Evolutionary conservation across 2,329 filamentous ascomycete genomes (phyloP).

Genomic region (Fusarium sp.): DNA sequence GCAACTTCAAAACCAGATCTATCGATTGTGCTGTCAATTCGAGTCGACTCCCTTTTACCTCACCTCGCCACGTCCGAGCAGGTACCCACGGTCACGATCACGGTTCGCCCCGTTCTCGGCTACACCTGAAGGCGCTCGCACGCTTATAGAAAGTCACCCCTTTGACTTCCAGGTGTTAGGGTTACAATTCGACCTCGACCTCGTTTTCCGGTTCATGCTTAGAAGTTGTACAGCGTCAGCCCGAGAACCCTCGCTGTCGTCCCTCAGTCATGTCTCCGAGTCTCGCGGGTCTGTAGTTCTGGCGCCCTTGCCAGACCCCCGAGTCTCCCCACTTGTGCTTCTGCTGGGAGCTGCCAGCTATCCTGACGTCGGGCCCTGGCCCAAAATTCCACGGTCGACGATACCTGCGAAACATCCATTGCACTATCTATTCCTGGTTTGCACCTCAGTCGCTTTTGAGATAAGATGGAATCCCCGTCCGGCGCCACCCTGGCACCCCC

Average conservation of each 20-base stretch:
- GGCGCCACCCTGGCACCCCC: constrained; percentile 57
- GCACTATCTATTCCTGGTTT: constrained; percentile 8
- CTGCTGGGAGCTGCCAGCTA: constrained; percentile 26
- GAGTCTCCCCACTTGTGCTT: constrained; percentile 42
- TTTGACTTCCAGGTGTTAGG: constrained; percentile 17
- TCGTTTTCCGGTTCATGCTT: constrained; percentile 3
- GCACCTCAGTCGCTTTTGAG: constrained; percentile 7
- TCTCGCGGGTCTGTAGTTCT: constrained; percentile 56
- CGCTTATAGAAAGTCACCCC: not conserved
- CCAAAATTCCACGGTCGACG: constrained; percentile 18
- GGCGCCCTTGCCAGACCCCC: constrained; percentile 56
- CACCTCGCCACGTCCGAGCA: constrained; percentile 9
- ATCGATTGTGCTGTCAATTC: constrained; percentile 16
- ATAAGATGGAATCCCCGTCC: constrained; percentile 51
- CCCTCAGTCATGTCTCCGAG: constrained; percentile 57
- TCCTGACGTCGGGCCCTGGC: constrained; percentile 21
- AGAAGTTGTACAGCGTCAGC: constrained; percentile 34
- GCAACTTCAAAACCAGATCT: not conserved
- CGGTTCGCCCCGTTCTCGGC: constrained; percentile 25
- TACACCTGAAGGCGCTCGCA: constrained; percentile 14
- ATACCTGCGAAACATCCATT: constrained; percentile 28
- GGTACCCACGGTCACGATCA: constrained; percentile 26
- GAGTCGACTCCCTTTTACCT: not conserved
- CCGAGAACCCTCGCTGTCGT: constrained; percentile 41
- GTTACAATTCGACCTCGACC: not conserved